Conservation (phyloP, 495 filamentous ascomycete genomes). For the Annulohypoxylon stygium region DNA sequence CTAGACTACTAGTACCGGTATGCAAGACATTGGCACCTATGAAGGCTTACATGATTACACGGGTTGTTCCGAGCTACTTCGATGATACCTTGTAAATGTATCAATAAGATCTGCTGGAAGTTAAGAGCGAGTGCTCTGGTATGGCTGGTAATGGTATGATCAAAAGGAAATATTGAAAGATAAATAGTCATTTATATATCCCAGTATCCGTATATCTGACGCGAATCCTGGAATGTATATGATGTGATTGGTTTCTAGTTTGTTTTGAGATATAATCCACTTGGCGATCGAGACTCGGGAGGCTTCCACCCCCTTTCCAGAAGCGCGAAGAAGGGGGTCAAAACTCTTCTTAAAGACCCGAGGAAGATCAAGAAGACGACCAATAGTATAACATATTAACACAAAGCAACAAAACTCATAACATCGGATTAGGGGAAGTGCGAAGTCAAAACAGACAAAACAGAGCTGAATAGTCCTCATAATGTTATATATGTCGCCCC, state of each 20-base stretch:
- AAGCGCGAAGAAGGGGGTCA: slow-evolving; percentile 7
- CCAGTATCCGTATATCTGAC: background rate
- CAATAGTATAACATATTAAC: background rate
- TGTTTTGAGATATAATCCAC: slow-evolving; percentile 4
- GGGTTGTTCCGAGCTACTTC: slow-evolving; percentile 26
- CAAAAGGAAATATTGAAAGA: background rate
- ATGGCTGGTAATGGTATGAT: background rate
- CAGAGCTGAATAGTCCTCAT: too few relatives aligned
- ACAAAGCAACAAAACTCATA: background rate
- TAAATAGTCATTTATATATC: background rate
- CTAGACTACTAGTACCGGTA: background rate
- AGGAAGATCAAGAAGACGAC: background rate
- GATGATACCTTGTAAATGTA: slow-evolving; percentile 26
- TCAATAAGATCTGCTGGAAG: background rate
- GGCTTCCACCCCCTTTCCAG: slow-evolving; percentile 4
- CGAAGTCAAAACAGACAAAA: background rate
- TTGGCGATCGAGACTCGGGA: slow-evolving; percentile 1
- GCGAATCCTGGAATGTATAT: background rate
- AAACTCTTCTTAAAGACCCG: slow-evolving; percentile 5
- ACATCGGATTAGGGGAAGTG: slow-evolving; percentile 9
- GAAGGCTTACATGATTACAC: slow-evolving; percentile 20
- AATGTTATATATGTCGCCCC: slow-evolving; percentile 4
- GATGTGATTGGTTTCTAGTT: slow-evolving; percentile 10
- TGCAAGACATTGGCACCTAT: slow-evolving; percentile 25
- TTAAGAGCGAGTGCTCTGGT: background rate